Base-by-base conservation (phyloP, 768 basidiomycete genomes). In the Strobilomyces echinocephalus region DNA sequence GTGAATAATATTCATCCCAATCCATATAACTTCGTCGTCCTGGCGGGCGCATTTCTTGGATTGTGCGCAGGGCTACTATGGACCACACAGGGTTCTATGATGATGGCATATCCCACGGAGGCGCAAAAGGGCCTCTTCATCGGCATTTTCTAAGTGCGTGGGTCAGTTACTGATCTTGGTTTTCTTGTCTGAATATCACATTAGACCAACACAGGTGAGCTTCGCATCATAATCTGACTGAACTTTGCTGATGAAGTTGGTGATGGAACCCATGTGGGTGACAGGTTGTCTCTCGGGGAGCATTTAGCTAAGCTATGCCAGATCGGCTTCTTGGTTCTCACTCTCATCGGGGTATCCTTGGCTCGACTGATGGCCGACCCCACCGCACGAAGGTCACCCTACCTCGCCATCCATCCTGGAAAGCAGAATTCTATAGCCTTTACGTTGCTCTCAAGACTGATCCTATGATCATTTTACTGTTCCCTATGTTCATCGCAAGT, bases 21-120 rank as follows among this genome's bases (percentile, higher is more conserved):
- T 20, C 81, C 82, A 9, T 76, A 76, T 33, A 73, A 72, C 30
- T 91, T 91, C 64, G 81, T 87, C 41, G 81, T 91, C 57, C 79
- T 74, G 16, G 76, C 87, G 3, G 90, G 89, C 18, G 84, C 85
- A 36, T 62, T 88, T 51, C 81, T 91, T 16, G 90, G 90, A 16
- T 57, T 89, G 46, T 88, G 85, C 61, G 89, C 80, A 14, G 79
- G 76, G 15, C 63, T 92, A 41, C 72, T 91, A 8, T 91, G 90
- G 90, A 85, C 88, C 1, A 87, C 88, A 0, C 89, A 92, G 62
- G 91, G 88, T n/a, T 84, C 82, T 16, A 72, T 92, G 54, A 91
- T 91, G 83, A 71, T 93, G 68, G 81, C 87, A 5, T 92, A 92
- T 67, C 87, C 89, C 0, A 89, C 87, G 0, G 89, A 92, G 65